Conservation (phyloP, 768 basidiomycete species). For the Russula abietina region DNA sequence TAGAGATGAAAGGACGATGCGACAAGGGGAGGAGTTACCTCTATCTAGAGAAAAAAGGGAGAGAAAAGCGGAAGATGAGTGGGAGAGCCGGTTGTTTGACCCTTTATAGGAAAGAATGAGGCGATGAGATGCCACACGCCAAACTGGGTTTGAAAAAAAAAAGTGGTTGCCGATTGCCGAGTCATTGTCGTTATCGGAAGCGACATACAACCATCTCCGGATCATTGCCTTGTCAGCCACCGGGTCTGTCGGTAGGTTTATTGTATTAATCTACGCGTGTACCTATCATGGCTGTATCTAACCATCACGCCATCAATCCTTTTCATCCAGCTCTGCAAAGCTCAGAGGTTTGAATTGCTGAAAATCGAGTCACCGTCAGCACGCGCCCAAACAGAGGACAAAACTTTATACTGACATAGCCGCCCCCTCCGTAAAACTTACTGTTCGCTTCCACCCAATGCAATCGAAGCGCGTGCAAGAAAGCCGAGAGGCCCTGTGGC, state of each 20-base stretch:
- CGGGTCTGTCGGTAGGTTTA: neutral
- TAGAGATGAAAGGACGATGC: constrained; percentile 3
- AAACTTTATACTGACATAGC: constrained; percentile 60
- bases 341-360: constrained; percentile 46
- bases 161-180: neutral
- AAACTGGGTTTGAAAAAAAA: constrained; percentile 23
- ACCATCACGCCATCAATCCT: constrained; percentile 25
- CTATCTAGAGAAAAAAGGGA: constrained; percentile 34
- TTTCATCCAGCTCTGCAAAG: constrained; percentile 40
- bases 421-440: constrained; percentile 88
- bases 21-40: constrained; percentile 32
- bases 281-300: neutral
- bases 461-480: constrained; percentile 90
- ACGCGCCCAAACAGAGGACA: neutral
- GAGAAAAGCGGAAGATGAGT: constrained; percentile 30
- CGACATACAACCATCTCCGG: neutral
- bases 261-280: neutral
- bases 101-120: neutral
- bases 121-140: constrained; percentile 7
- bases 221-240: neutral
- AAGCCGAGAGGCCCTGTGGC: constrained; percentile 81
- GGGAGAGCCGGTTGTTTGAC: no score
- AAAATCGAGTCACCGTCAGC: constrained; percentile 30
- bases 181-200: neutral
- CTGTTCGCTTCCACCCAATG: constrained; percentile 99